phyloP scores from a whole-genome alignment of 2,329 filamentous ascomycete genomes.

The Trichothecium roseum region DNA sequence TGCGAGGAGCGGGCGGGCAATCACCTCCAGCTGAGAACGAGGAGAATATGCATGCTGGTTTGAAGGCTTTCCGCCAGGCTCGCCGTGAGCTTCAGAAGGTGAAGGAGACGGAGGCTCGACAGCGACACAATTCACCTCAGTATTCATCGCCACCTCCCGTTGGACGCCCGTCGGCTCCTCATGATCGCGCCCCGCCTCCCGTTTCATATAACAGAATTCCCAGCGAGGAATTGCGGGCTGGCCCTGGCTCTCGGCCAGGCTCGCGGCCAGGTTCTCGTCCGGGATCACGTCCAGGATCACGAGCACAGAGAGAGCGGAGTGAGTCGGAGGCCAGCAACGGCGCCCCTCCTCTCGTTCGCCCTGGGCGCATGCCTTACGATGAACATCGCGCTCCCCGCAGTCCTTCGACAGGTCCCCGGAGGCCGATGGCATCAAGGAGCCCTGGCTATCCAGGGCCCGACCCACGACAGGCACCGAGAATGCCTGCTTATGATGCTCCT shows the following conservation, averaged over 20 bases:
- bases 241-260: slow-evolving; percentile 15
- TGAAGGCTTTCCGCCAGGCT: slow-evolving; percentile 47
- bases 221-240: slow-evolving; percentile 27
- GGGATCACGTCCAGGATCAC: slow-evolving; percentile 17
- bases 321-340: slow-evolving; percentile 44
- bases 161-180: slow-evolving; percentile 6
- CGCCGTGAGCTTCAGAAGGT: slow-evolving; percentile 45
- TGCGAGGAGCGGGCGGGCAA: slow-evolving; percentile 18
- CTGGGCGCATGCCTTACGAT: slow-evolving; percentile 28
- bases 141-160: slow-evolving; percentile 1
- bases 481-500: neutral
- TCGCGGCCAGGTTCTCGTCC: slow-evolving; percentile 13
- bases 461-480: neutral
- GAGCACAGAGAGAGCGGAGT: slow-evolving; percentile 38
- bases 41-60: slow-evolving; percentile 35
- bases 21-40: slow-evolving; percentile 17
- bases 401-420: slow-evolving; percentile 5
- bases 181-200: slow-evolving; percentile 33
- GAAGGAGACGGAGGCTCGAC: slow-evolving; percentile 40
- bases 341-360: slow-evolving; percentile 27
- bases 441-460: neutral
- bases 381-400: slow-evolving; percentile 18
- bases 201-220: slow-evolving; percentile 33
- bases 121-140: slow-evolving; percentile 24
- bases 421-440: neutral